Base-by-base conservation (phyloP, 2,329 filamentous ascomycete genomes). In the Fusarium chaquense region DNA sequence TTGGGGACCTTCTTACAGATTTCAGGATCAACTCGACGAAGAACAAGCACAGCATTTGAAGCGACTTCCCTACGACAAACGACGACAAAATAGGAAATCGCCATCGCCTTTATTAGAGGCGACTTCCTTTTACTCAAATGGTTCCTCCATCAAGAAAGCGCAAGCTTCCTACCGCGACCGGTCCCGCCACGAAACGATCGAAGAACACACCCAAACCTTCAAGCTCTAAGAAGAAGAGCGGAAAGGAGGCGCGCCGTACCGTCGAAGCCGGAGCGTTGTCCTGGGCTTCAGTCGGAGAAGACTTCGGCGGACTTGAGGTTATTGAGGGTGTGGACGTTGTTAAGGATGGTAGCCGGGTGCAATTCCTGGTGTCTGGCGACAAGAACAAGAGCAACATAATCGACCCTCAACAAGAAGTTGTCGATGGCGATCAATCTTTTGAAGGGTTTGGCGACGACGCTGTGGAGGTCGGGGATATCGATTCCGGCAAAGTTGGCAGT, bases 241-340 rank as follows among this genome's bases (percentile, higher is more conserved):
- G 59, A 76, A 73, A 71, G 20, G 38, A 53, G 38, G 46, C 62
- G 22, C 76, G 69, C 43, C 70, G 67, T 40, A 75, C 81, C 3
- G 80, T 87, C 24, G 80, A 82, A 44, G 79, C 83, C 32, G 79
- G 84, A 67, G 80, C 84, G 2, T 79, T 91, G 44, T 78, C 81
- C 77, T 91, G 89, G 89, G 83, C 86, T 72, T 90, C 95, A 46
- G 93, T 98, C 81, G 93, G 93, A n/a, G 94, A 97, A 69, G 96
- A 96, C 0, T 98, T 99, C 78, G 97, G 91, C 74, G 94, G 93
- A 0, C 82, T 99, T 3, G 94, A 99, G 75, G 94, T 98, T 75
- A 91, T 98, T 47, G 93, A 97, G 18, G 93, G 93, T 53, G 93
- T 99, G 2, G 92, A 97, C 32, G 85, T 99, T n/a, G 83, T 97